These are phyloP conservation scores for Alectoria sarmentosa DNA, from an alignment of 495 filamentous ascomycete genomes.

Conservation along the genomic window DNA sequence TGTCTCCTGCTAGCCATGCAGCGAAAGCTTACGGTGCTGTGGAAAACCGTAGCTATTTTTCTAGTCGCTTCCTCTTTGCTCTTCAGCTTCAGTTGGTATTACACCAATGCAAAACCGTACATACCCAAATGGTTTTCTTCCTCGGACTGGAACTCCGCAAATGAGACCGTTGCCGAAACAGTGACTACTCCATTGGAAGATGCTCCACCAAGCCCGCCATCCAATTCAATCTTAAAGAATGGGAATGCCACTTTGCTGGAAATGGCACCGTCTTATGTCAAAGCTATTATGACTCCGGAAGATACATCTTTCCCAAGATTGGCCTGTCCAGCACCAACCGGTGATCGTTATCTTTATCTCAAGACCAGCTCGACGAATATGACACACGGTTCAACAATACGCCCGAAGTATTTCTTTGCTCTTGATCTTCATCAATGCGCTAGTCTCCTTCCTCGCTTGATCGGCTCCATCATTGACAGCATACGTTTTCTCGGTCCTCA, in stretches of 20 bases:
- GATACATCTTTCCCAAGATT: neutral
- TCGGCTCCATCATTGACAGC: constrained; percentile 41
- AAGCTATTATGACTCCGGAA: constrained; percentile 1
- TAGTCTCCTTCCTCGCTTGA: constrained; percentile 39
- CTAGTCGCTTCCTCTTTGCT: neutral
- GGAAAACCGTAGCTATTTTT: neutral
- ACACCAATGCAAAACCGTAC: neutral
- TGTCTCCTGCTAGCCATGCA: neutral
- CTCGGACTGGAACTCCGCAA: neutral
- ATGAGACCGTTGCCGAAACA: neutral
- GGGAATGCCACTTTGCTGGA: neutral
- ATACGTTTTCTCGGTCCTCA: constrained; percentile 42
- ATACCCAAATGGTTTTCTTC: neutral
- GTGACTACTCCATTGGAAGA: neutral
- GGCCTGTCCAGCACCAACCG: neutral
- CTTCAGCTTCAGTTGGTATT: neutral
- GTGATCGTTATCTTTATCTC: constrained; percentile 1
- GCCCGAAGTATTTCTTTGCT: constrained; percentile 41
- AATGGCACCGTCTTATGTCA: neutral
- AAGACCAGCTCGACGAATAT: neutral
- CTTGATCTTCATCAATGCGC: constrained; percentile 40
- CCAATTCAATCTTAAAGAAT: neutral
- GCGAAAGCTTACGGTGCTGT: neutral
- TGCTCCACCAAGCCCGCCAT: neutral
- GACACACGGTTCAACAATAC: neutral